phyloP scores from a whole-genome alignment of 345 rosid species.

The Gossypium bickii region DNA sequence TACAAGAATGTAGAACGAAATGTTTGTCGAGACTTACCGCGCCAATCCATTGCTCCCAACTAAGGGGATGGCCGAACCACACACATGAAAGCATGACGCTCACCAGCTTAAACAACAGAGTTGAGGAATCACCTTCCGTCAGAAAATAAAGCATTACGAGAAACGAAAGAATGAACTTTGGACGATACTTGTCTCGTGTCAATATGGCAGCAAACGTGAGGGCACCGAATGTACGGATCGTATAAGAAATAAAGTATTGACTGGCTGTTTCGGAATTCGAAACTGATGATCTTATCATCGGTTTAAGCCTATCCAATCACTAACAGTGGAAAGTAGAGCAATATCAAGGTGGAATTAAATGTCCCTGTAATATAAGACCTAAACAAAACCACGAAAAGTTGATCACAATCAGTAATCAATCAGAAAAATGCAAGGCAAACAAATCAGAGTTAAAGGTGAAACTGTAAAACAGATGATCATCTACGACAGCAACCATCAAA shows the following conservation, averaged over 20 bases:
- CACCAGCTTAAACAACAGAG: constrained; percentile 45
- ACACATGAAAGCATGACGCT: constrained; percentile 87
- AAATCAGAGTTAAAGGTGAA: constrained; percentile 5
- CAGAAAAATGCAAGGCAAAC: constrained; percentile 13
- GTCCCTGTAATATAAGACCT: constrained; percentile 77
- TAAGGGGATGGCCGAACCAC: constrained; percentile 85
- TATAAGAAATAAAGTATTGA: constrained; percentile 87
- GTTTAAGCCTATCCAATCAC: constrained; percentile 17
- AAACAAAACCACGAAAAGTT: constrained; percentile 19
- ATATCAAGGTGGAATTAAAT: constrained; percentile 60
- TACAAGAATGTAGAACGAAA: neutral
- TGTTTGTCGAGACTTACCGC: constrained; percentile 38
- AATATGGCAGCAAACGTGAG: constrained; percentile 84
- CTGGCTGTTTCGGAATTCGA: constrained; percentile 38
- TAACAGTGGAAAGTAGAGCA: constrained; percentile 74
- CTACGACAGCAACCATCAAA: too few species aligned
- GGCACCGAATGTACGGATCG: constrained; percentile 93
- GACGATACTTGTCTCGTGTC: constrained; percentile 84
- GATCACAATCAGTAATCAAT: neutral
- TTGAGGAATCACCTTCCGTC: neutral
- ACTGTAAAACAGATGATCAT: neutral
- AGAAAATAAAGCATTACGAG: constrained; percentile 9
- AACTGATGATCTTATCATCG: neutral
- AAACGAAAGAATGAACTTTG: neutral
- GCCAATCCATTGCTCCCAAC: constrained; percentile 88